Evolutionary conservation across 1,139 yeast genomes (phyloP).

Genomic region (Lodderomyces elongisporus): DNA sequence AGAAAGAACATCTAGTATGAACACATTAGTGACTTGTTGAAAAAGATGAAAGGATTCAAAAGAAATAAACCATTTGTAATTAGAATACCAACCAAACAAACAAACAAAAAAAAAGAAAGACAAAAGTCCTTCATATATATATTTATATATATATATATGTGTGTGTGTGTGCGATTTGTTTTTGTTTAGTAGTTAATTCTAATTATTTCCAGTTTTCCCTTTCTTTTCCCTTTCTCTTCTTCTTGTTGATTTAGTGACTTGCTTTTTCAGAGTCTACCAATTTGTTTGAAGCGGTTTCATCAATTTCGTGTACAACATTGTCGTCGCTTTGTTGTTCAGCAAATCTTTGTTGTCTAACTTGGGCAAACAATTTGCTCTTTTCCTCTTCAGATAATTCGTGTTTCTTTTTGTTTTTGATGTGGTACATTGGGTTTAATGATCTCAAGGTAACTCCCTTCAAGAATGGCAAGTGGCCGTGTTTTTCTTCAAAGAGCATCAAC

Average conservation of each 20-base stretch:
- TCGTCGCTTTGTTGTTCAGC: slow-evolving; percentile 4
- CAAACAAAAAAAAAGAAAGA: too few relatives aligned
- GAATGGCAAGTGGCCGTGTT: slow-evolving; percentile 36
- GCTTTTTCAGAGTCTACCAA: slow-evolving; percentile 1
- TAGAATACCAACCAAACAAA: too few relatives aligned
- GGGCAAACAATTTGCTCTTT: slow-evolving; percentile 49
- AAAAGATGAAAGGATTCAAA: too few relatives aligned
- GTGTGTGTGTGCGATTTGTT: slow-evolving; percentile 8
- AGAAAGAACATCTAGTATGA: too few relatives aligned
- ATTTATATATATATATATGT: slow-evolving; percentile 1
- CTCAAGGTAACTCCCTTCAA: slow-evolving; percentile 46
- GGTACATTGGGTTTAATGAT: slow-evolving; percentile 67
- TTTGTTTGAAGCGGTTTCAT: slow-evolving; percentile 5
- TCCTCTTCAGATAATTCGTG: slow-evolving; percentile 50
- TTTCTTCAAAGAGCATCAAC: slow-evolving; percentile 73
- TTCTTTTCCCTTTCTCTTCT: not conserved
- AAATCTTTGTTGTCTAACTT: slow-evolving; percentile 13
- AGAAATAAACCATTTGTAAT: too few relatives aligned
- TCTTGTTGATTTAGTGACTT: not conserved
- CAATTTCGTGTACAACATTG: slow-evolving; percentile 5
- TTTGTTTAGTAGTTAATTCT: not conserved
- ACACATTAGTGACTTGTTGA: too few relatives aligned
- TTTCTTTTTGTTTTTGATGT: slow-evolving; percentile 64
- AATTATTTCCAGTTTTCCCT: too few relatives aligned
- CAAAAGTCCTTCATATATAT: too few relatives aligned